Evolutionary conservation across 2,329 filamentous ascomycete species (phyloP), one percentile per base, ranked within the genome.

Genomic region (Erysiphe pulchra): DNA sequence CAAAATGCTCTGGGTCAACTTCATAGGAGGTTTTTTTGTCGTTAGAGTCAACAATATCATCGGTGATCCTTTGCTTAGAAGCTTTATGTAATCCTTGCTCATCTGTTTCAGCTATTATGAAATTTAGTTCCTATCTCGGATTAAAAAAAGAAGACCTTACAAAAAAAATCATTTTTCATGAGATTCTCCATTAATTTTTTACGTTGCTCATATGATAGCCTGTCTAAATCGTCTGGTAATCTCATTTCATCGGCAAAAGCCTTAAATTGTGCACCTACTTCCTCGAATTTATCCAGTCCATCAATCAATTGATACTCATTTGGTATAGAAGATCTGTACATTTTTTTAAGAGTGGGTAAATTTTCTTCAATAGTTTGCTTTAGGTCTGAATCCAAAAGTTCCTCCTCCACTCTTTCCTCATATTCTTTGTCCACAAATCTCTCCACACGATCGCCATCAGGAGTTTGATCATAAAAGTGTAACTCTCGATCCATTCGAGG

Each of bases 391-490:
- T 46, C 45, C 12, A 42, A 16, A 28, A 47, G 34, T 17, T 40
- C 16, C 20, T 48, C 43, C 24, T 41, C 30, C 18, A 42, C 30
- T 30, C 42, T 8, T 40, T 53, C 53, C n/a, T 49, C 45, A 31
- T 50, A 51, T 34, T 50, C 49, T 14, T 47, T 36, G 12, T 51
- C 45, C 10, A 44, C 42, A 36, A 44, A 44, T 44, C 42, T 44
- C 47, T 57, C 55, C 39, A 38, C 52, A 37, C 53, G 50, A 10
- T 47, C 47, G 20, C 56, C 56, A 50, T 57, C 55, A 33, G 51
- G 50, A 5, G 50, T 51, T 40, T 58, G 48, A 10, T 57, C 53
- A 43, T 53, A 57, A 40, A 46, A 46, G 17, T 41, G 45, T 8
- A 46, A 18, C 14, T 44, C 42, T 44, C 42, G 30, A 16, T 44